Base-by-base conservation (phyloP, 139 green algal genomes). In the Desmodesmus armatus region DNA sequence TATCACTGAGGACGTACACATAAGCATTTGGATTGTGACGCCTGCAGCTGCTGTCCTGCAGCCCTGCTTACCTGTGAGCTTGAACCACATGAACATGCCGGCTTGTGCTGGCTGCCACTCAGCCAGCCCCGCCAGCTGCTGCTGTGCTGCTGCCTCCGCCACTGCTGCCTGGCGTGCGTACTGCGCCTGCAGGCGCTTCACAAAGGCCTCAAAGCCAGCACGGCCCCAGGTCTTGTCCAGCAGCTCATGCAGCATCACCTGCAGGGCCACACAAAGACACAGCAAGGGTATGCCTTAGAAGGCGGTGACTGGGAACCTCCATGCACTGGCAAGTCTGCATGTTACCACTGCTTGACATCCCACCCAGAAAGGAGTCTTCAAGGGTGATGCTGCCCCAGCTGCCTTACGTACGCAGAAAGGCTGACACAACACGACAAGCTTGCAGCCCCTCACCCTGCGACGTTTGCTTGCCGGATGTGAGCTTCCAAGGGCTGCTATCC, bases 61-160 rank as follows among this genome's bases (percentile, higher is more conserved):
- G n/a, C n/a, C n/a, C n/a, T n/a, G n/a, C n/a, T n/a, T 41, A 84
- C 78, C 78, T 74, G 60, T 43, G 13, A 84, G n/a, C n/a, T 84
- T 84, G n/a, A 75, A 23, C 78, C 78, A 84, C 78, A 84, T 73
- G 60, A 84, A 84, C 78, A 84, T 84, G 40, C 78, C 78, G 33
- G 60, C 78, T 1, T 21, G 0, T 2, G 60, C 44, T 23, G 78
- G 78, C 37, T 74, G 78, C 78, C 78, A 84, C 62, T 76, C 78
- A 23, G 62, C 78, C 3, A 75, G 2, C 6, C 60, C 78, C 9
- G 17, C 39, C 25, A 84, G 43, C 17, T 84, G 78, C 60, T 84
- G 4, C 41, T 40, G 60, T 70, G 78, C 78, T 74, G 78, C 78
- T 51, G 55, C 78, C 27, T 37, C 78, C 31, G 78, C 78, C 33